These are phyloP conservation scores for Polygonum aviculare DNA, from an alignment of 148 eudicot genomes.

Conservation along the genomic window DNA sequence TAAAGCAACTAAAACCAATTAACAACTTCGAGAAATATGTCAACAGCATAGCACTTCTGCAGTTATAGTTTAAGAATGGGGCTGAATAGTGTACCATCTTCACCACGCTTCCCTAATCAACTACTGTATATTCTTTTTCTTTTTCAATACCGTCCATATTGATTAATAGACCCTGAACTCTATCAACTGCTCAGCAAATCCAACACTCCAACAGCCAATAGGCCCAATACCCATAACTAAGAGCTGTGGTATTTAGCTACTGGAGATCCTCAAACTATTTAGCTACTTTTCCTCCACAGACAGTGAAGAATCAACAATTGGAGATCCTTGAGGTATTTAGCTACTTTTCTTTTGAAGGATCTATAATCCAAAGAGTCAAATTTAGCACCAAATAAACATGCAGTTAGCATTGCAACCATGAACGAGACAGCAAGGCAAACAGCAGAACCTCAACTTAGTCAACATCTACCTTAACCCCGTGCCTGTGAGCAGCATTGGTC, in stretches of 20 bases:
- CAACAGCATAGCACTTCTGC: background rate
- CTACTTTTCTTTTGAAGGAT: background rate
- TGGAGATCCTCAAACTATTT: too few relatives aligned
- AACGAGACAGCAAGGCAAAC: background rate
- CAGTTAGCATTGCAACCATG: background rate
- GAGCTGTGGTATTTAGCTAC: too few relatives aligned
- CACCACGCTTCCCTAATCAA: background rate
- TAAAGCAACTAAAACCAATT: background rate
- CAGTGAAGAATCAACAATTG: background rate
- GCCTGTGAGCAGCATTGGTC: constrained; percentile 82
- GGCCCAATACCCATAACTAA: background rate
- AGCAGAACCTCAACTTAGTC: background rate
- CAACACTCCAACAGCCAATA: background rate
- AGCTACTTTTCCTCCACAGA: too few relatives aligned
- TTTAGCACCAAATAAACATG: background rate
- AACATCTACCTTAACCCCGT: constrained; percentile 66
- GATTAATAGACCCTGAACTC: background rate
- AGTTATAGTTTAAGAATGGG: background rate
- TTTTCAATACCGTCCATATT: background rate
- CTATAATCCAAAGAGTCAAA: background rate
- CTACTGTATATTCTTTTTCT: background rate
- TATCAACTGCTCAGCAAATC: background rate
- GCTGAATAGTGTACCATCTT: background rate
- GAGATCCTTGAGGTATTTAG: background rate
- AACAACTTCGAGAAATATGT: background rate